Conservation (phyloP, 2,329 filamentous ascomycete genomes). For the Lecanicillium sp. region DNA sequence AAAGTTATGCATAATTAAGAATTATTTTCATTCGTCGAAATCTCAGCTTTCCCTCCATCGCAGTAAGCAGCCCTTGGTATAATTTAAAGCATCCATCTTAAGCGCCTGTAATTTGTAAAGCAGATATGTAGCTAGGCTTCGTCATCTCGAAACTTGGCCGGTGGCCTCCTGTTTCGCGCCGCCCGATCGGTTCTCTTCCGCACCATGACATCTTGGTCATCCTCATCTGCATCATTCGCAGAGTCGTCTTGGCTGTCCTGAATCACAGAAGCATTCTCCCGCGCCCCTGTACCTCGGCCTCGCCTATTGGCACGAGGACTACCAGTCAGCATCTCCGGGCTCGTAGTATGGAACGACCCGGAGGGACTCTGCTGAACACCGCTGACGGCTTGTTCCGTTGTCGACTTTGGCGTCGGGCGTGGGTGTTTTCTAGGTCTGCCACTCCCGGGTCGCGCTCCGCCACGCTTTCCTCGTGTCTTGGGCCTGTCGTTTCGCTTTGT, state of each 20-base stretch:
- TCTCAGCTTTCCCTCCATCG: too few species aligned
- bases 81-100: too few species aligned
- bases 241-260: slow-evolving; percentile 16
- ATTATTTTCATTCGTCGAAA: too few species aligned
- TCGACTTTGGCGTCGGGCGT: slow-evolving; percentile 15
- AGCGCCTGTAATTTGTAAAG: background rate
- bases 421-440: slow-evolving; percentile 31
- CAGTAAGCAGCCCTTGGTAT: too few species aligned
- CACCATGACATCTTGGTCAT: slow-evolving; percentile 22
- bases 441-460: slow-evolving; percentile 29
- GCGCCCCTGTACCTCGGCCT: slow-evolving; percentile 3
- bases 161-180: slow-evolving; percentile 22
- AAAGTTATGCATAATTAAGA: too few species aligned
- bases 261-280: slow-evolving; percentile 15
- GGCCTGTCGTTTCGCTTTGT: slow-evolving; percentile 14
- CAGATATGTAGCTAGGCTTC: slow-evolving; percentile 9
- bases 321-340: slow-evolving; percentile 1
- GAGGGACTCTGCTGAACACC: background rate
- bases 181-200: slow-evolving; percentile 18
- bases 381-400: background rate
- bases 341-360: background rate
- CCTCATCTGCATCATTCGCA: slow-evolving; percentile 3
- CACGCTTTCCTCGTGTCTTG: slow-evolving; percentile 27
- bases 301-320: background rate
- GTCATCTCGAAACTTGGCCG: slow-evolving; percentile 27